These are phyloP conservation scores for Diplocarpon mali DNA, from an alignment of 2,329 filamentous ascomycete species.

Conservation along the genomic window DNA sequence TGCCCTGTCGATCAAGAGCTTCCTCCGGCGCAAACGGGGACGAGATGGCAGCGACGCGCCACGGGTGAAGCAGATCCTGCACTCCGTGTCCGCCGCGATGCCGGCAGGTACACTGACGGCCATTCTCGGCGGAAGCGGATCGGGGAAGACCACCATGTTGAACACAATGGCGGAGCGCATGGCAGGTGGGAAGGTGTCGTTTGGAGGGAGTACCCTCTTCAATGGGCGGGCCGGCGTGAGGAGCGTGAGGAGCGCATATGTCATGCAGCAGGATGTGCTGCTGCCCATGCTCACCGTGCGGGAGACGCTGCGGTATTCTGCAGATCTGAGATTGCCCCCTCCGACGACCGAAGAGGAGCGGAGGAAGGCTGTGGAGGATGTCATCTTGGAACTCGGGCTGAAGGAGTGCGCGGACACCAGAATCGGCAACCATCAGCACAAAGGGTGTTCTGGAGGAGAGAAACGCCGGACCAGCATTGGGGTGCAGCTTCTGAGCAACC, in stretches of 20 bases:
- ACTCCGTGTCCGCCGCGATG: constrained; percentile 53
- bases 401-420: constrained; percentile 69
- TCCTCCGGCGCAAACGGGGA: constrained; percentile 25
- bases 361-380: constrained; percentile 57
- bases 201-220: constrained; percentile 47
- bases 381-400: constrained; percentile 63
- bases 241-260: constrained; percentile 53
- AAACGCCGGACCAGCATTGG: constrained; percentile 68
- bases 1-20: constrained; percentile 33
- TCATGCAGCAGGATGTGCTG: constrained; percentile 67
- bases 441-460: constrained; percentile 70
- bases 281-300: constrained; percentile 64
- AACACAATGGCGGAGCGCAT: constrained; percentile 63
- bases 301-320: constrained; percentile 64
- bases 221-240: constrained; percentile 45
- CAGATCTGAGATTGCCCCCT: constrained; percentile 57
- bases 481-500: constrained; percentile 69
- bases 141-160: constrained; percentile 60
- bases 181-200: constrained; percentile 38
- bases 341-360: constrained; percentile 49
- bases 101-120: constrained; percentile 58
- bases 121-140: constrained; percentile 65
- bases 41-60: constrained; percentile 28
- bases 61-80: constrained; percentile 41
- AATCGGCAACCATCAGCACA: constrained; percentile 59